Percentiles rank a stretch among this genome's conserved stretches.
Evolutionary conservation across 2,329 filamentous ascomycete species (phyloP).

Genomic region (Talaromyces atroroseus): DNA sequence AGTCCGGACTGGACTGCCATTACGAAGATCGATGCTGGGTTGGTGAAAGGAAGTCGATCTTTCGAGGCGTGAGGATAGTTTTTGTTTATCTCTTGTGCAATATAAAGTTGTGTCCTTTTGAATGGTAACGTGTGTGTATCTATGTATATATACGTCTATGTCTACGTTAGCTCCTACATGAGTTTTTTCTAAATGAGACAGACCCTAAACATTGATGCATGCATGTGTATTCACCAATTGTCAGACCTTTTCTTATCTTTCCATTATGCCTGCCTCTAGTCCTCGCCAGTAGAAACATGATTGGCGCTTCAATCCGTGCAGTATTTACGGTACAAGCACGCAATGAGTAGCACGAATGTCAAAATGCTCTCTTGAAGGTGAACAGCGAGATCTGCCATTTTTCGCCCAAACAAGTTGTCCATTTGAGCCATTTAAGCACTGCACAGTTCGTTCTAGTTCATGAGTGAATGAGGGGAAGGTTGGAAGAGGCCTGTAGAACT

Average conservation of each 20-base stretch:
- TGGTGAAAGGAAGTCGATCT: conserved; percentile 72
- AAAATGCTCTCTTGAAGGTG: neutral
- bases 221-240: neutral
- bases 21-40: conserved; percentile 67
- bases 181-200: no score
- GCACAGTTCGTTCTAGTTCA: neutral
- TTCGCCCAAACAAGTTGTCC: neutral
- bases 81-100: neutral
- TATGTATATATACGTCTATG: neutral
- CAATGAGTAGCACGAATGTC: conserved; percentile 1
- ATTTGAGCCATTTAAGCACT: neutral
- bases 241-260: neutral
- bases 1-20: conserved; percentile 74
- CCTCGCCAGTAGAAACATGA: neutral
- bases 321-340: neutral
- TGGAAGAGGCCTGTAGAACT: no score
- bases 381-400: neutral
- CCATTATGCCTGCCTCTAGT: no score
- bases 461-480: neutral
- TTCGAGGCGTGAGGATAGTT: conserved; percentile 50
- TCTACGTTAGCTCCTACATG: no score
- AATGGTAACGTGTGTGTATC: neutral
- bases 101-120: neutral
- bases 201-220: neutral
- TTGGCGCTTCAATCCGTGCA: neutral